Evolutionary conservation across 169 alveolate genomes (phyloP), one percentile per base, ranked within the genome.

Genomic region (Neospora caninum): DNA sequence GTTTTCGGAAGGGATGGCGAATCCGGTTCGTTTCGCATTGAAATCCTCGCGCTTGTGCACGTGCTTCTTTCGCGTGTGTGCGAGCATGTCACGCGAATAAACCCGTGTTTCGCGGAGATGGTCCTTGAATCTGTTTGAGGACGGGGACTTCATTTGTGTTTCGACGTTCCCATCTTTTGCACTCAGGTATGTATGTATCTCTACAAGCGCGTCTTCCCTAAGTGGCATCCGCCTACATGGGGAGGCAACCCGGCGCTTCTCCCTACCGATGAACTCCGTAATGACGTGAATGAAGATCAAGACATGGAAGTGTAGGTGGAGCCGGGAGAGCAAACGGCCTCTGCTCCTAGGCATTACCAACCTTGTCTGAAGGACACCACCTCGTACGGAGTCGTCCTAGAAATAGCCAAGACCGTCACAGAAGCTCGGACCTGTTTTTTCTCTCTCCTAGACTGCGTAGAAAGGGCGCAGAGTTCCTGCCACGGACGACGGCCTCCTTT

Each of bases 151-250:
- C 18, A 49, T 0, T 49, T 49, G 58, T 49, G 58, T 1, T 49
- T n/a, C n/a, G 64, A 53, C 64, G 64, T 7, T 53, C 18, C 78
- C 38, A 36, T 27, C 82, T 88, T 36, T 88, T 88, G 89, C n/a
- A 6, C 64, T n/a, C 86, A 92, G 95, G 93, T 92, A 9, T 95
- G 96, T 93, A 95, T 95, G 96, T 54, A 83, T 92, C 94, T 95
- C 83, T 95, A 95, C 95, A 95, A 95, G 69, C 96, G 97, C 88
- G 96, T 95, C 38, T 96, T 94, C 93, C 97, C 97, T 64, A 94
- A 95, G 93, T 96, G 97, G 97, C 92, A 92, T 82, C 97, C 97
- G 18, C 96, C 95, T 42, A 80, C 97, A 25, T 96, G 97, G 97
- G 96, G 96, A 27, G 96, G 96, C 36, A 38, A 42, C 49, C 92